Conservation (phyloP, 1,284 basidiomycete species). For the Moesziomyces sp. region DNA sequence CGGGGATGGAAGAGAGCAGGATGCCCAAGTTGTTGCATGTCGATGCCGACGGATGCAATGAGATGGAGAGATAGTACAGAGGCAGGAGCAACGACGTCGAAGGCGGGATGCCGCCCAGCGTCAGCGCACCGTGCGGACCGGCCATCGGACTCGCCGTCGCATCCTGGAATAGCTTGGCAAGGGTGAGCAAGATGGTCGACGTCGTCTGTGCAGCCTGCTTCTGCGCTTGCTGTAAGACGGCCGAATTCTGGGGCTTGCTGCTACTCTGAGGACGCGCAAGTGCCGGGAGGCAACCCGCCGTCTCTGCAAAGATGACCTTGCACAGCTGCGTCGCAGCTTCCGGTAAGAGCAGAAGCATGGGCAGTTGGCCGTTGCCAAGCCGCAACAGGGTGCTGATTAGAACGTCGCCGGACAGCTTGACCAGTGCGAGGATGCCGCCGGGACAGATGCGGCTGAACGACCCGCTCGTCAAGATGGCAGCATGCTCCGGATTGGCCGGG, state of each 20-base stretch:
- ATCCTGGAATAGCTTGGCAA: slow-evolving; percentile 74
- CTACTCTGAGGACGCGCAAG: slow-evolving; percentile 13
- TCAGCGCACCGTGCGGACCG: slow-evolving; percentile 46
- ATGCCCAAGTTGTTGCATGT: slow-evolving; percentile 76
- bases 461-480: slow-evolving; percentile 43
- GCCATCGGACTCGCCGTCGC: slow-evolving; percentile 56
- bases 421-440: slow-evolving; percentile 58
- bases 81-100: slow-evolving; percentile 72
- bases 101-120: slow-evolving; percentile 69
- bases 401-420: slow-evolving; percentile 53
- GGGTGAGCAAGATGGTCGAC: slow-evolving; percentile 73
- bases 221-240: slow-evolving; percentile 58
- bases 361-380: slow-evolving; percentile 57
- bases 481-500: slow-evolving; percentile 40
- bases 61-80: slow-evolving; percentile 74
- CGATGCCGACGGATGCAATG: slow-evolving; percentile 73
- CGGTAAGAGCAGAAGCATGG: slow-evolving; percentile 58
- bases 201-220: slow-evolving; percentile 69
- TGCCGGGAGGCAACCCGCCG: slow-evolving; percentile 50
- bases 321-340: slow-evolving; percentile 50
- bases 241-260: slow-evolving; percentile 13
- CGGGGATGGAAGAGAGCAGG: slow-evolving; percentile 71
- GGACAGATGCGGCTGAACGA: slow-evolving; percentile 49
- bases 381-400: slow-evolving; percentile 50
- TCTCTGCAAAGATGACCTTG: slow-evolving; percentile 55